Conservation (phyloP, 2,329 filamentous ascomycete genomes). For the Fusarium torulosum region DNA sequence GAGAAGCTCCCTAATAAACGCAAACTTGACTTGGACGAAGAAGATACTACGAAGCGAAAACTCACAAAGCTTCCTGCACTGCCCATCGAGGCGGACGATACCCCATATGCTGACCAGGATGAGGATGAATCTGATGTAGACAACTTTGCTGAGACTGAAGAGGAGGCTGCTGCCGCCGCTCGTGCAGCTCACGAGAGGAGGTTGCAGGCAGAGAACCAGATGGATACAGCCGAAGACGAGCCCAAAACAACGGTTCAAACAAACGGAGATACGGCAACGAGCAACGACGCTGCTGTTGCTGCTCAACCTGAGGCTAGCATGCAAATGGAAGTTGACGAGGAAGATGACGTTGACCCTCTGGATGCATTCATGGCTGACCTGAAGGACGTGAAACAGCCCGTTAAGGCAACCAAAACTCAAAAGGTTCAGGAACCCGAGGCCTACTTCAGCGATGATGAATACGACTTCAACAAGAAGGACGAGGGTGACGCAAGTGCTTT, state of each 20-base stretch:
- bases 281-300: constrained; percentile 39
- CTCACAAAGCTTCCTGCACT: constrained; percentile 89
- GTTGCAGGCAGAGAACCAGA: constrained; percentile 63
- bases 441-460: constrained; percentile 90
- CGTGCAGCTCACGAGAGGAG: constrained; percentile 88
- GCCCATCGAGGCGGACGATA: constrained; percentile 73
- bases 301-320: constrained; percentile 50
- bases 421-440: constrained; percentile 79
- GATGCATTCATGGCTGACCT: constrained; percentile 95
- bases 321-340: constrained; percentile 68
- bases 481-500: constrained; percentile 62
- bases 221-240: constrained; percentile 58
- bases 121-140: constrained; percentile 81
- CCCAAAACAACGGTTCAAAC: constrained; percentile 47
- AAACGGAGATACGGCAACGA: constrained; percentile 46
- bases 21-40: constrained; percentile 87
- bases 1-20: constrained; percentile 78
- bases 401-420: constrained; percentile 54
- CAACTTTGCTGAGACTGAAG: constrained; percentile 84
- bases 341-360: constrained; percentile 85
- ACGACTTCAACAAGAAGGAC: constrained; percentile 64
- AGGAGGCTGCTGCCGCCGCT: constrained; percentile 87
- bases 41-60: constrained; percentile 87
- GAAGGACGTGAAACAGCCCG: constrained; percentile 62
- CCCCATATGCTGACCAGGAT: constrained; percentile 71